Conservation (phyloP, 371 early-diverging fungal species). For the Rhizopus delemar region DNA sequence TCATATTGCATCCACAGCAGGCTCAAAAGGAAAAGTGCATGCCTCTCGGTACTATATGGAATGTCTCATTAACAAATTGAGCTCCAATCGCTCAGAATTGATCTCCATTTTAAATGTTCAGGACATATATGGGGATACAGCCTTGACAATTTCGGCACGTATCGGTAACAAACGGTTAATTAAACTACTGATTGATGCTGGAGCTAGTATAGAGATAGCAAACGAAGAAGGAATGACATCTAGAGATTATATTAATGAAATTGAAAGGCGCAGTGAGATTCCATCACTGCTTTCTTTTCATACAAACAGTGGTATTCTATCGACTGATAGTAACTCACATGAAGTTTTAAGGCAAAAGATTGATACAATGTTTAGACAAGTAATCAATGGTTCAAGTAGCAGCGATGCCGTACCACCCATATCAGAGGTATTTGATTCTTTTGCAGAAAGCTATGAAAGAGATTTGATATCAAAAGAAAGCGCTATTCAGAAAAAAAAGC, state of each 20-base stretch:
- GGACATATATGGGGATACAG: conserved; percentile 88
- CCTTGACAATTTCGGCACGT: conserved; percentile 82
- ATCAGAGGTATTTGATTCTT: conserved; percentile 36
- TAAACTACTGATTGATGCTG: conserved; percentile 75
- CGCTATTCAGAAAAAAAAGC: conserved; percentile 25
- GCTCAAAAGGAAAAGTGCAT: conserved; percentile 70
- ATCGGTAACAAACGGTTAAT: conserved; percentile 72
- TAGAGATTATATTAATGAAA: conserved; percentile 48
- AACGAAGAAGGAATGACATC: conserved; percentile 73
- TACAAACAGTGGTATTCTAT: neutral
- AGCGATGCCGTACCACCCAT: conserved; percentile 21
- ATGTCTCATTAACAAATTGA: conserved; percentile 71
- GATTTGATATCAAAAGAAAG: conserved; percentile 34
- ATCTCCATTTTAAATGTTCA: conserved; percentile 79
- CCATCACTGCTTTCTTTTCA: neutral
- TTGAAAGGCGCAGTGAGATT: conserved; percentile 20
- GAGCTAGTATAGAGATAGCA: conserved; percentile 72
- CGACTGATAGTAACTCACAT: conserved; percentile 31
- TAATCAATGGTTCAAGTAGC: conserved; percentile 3
- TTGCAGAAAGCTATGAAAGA: conserved; percentile 39
- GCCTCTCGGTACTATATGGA: conserved; percentile 90
- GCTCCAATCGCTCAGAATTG: conserved; percentile 57
- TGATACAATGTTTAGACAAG: conserved; percentile 24
- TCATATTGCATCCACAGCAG: conserved; percentile 83
- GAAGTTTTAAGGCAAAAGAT: conserved; percentile 18